Conservation (phyloP, 169 alveolate species). For the Besnoitia besnoiti region DNA sequence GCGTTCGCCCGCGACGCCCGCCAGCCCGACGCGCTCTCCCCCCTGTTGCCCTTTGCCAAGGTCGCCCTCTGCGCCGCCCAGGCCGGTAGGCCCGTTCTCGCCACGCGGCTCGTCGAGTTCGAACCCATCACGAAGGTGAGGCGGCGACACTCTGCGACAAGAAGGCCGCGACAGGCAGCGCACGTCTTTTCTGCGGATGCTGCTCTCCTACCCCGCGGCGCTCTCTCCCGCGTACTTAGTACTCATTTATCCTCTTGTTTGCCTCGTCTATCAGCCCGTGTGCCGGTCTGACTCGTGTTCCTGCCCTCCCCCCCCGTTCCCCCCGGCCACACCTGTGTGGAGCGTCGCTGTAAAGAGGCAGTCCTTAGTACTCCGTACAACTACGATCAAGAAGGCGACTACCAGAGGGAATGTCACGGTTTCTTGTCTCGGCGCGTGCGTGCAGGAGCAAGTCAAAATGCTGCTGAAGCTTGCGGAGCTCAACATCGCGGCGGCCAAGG, state of each 20-base stretch:
- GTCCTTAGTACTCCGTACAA: slow-evolving; percentile 40
- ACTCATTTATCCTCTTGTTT: too few relatives aligned
- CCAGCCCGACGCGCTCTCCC: neutral
- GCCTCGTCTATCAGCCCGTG: too few relatives aligned
- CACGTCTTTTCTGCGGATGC: too few relatives aligned
- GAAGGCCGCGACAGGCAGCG: too few relatives aligned
- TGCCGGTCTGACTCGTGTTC: too few relatives aligned
- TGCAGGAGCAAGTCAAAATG: slow-evolving; percentile 75
- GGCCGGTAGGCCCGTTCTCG: slow-evolving; percentile 56
- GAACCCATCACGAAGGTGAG: slow-evolving; percentile 26
- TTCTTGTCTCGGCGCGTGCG: neutral
- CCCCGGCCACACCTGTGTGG: too few relatives aligned
- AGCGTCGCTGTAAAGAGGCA: slow-evolving; percentile 2
- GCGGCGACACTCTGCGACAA: too few relatives aligned
- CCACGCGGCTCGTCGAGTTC: slow-evolving; percentile 44
- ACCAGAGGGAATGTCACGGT: neutral
- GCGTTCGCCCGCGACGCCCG: slow-evolving; percentile 37
- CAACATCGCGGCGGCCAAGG: slow-evolving; percentile 73
- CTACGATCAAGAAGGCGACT: too few relatives aligned
- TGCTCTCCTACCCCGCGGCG: too few relatives aligned
- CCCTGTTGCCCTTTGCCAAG: slow-evolving; percentile 39
- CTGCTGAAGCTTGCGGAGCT: slow-evolving; percentile 77
- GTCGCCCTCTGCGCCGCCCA: slow-evolving; percentile 51
- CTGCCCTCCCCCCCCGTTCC: too few relatives aligned
- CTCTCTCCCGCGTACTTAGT: too few relatives aligned